Conservation (phyloP, 2,329 filamentous ascomycete genomes). For the Botryotinia globosa region DNA sequence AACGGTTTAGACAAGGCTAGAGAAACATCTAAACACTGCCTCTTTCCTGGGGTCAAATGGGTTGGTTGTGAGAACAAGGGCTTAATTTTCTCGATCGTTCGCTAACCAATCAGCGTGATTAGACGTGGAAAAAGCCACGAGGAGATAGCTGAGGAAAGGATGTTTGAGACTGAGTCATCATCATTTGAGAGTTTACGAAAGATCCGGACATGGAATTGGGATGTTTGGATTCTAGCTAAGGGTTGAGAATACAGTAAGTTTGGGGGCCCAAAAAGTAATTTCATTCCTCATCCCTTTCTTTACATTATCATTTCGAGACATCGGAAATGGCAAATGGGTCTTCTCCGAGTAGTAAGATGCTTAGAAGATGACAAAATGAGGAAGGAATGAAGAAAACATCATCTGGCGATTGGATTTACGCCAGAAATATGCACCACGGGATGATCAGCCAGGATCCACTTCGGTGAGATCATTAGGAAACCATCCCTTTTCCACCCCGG, state of each 20-base stretch:
- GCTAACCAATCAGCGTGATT: not conserved
- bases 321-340: not conserved
- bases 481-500: not conserved
- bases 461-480: constrained; percentile 19
- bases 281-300: not conserved
- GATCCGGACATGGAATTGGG: not conserved
- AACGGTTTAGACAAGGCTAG: constrained; percentile 1
- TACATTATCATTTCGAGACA: not conserved
- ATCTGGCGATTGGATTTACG: not conserved
- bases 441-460: constrained; percentile 1
- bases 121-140: not conserved
- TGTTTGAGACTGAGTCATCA: constrained; percentile 12
- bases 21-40: constrained; percentile 8
- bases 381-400: not conserved
- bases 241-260: not conserved
- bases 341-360: not conserved
- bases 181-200: constrained; percentile 5
- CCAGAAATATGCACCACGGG: constrained; percentile 11
- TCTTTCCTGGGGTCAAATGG: not conserved
- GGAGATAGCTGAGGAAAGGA: not conserved
- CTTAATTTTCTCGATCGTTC: not conserved
- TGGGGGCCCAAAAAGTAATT: not conserved
- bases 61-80: not conserved
- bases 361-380: not conserved
- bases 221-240: not conserved